A percentile compares a stretch with the other conserved stretches of the same genome.
Conservation (phyloP, 2,329 filamentous ascomycete species). For the Thyridium curvatum region DNA sequence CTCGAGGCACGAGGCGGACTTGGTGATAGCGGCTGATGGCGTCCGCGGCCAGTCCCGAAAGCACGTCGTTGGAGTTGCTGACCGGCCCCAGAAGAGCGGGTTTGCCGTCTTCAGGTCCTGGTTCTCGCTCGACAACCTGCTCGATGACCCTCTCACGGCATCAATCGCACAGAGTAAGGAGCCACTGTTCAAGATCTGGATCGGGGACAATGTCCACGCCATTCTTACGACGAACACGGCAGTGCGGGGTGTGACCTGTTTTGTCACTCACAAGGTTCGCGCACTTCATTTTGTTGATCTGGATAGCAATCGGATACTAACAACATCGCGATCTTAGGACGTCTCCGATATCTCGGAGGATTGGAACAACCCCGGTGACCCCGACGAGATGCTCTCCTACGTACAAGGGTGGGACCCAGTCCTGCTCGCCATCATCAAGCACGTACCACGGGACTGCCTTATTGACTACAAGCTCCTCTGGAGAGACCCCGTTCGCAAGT, state of each 20-base stretch:
- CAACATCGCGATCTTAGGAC: neutral
- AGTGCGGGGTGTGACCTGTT: neutral
- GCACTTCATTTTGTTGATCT: too few species aligned
- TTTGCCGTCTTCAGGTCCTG: slow-evolving; percentile 3
- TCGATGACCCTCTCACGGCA: neutral
- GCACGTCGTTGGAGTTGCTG: neutral
- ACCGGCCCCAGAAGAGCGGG: slow-evolving; percentile 2
- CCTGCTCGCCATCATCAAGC: neutral
- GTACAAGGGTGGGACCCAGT: neutral
- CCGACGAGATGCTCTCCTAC: slow-evolving; percentile 1
- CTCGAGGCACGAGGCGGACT: neutral
- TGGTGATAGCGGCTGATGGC: slow-evolving; percentile 1
- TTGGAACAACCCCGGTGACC: slow-evolving; percentile 1
- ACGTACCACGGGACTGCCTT: neutral
- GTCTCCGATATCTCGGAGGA: slow-evolving; percentile 1
- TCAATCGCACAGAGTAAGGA: neutral
- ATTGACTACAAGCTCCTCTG: slow-evolving; percentile 2
- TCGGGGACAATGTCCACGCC: slow-evolving; percentile 1
- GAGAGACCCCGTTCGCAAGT: slow-evolving; percentile 1
- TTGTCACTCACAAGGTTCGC: slow-evolving; percentile 2
- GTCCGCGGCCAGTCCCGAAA: slow-evolving; percentile 1
- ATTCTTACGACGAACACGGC: slow-evolving; percentile 2
- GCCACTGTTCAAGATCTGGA: slow-evolving; percentile 1
- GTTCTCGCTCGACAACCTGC: neutral
- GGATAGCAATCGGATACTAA: too few species aligned